Evolutionary conservation across 176 grass and related monocot genomes (phyloP), one percentile per base, ranked within the genome.

Genomic region (Hyparrhenia diplandra): DNA sequence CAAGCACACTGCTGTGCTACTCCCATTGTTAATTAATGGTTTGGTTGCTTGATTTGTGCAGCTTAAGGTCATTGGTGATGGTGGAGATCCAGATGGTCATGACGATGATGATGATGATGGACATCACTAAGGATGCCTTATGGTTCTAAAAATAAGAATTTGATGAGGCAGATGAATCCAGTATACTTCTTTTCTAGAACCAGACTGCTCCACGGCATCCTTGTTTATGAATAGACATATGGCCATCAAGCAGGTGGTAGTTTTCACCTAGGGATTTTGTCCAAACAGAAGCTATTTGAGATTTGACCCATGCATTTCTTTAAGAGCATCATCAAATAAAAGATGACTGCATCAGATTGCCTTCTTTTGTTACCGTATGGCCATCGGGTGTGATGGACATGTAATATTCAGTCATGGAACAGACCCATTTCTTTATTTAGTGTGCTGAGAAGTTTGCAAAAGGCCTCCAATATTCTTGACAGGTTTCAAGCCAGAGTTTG

Each of bases 1-100:
- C 77, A 39, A 68, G 1, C 11, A 5, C 67, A 29, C 16, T 35
- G 36, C 52, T 30, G 21, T 61, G n/a, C 55, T 70, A 16, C 5
- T 79, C 2, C 59, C 5, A 17, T 25, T 67, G 29, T 35, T 67
- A 12, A 63, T 62, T 73, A 62, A 78, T 17, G 2, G 10, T 32
- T 32, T 32, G 31, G 31, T 32, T 32, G 31, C 31, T 13, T 75
- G 43, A 30, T 5, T 71, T 83, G 7, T 90, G 39, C 82, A 98
- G 95, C 88, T 98, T 40, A 90, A 98, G 88, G 92, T 98, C 60
- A 84, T 95, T 54, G 95, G 95, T 78, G 47, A 94, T 12, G 95
- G 95, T 73, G 92, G 95, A 18, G 71, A 90, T 69, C 95, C 95
- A 28, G 88, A 92, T 41, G 90, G 80, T 3, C 90, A 91, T 67